Evolutionary conservation across 78 protist species (phyloP).

Genomic region (Cyanophora paradoxa): DNA sequence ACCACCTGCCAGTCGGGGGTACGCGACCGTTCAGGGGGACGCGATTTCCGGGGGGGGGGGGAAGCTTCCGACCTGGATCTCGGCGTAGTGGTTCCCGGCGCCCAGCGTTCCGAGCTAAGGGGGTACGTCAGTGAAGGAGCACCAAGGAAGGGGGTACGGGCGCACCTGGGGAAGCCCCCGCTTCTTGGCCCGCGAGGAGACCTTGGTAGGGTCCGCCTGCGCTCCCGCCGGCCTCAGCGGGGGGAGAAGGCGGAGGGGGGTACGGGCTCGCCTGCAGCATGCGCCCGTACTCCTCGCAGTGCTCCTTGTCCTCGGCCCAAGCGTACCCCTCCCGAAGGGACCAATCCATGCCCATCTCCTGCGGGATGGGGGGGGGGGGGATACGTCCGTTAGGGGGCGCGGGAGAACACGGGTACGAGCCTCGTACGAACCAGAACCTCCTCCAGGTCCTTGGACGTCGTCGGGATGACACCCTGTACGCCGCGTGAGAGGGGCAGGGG

Average conservation of each 20-base stretch:
- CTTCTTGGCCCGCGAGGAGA: slow-evolving; percentile 77
- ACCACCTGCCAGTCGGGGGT: slow-evolving; percentile 59
- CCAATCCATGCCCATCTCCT: slow-evolving; percentile 83
- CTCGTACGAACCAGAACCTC: slow-evolving; percentile 35
- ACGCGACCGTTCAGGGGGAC: not conserved
- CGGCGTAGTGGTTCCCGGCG: slow-evolving; percentile 94
- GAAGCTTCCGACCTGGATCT: slow-evolving; percentile 61
- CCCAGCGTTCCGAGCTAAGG: slow-evolving; percentile 78
- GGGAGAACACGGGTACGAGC: no score
- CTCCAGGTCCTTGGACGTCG: slow-evolving; percentile 35
- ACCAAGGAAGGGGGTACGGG: not conserved
- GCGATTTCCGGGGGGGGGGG: no score
- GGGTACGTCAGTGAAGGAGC: not conserved
- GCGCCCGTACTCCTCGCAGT: slow-evolving; percentile 86
- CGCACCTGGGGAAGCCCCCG: slow-evolving; percentile 81
- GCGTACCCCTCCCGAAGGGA: slow-evolving; percentile 66
- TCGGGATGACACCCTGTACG: slow-evolving; percentile 76
- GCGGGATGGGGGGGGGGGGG: not conserved
- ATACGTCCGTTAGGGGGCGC: no score
- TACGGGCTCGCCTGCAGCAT: slow-evolving; percentile 79
- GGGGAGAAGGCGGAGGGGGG: no score
- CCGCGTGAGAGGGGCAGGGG: not conserved
- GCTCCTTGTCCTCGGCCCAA: slow-evolving; percentile 94
- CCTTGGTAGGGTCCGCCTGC: slow-evolving; percentile 42
- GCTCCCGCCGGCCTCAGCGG: no score